phyloP scores from a whole-genome alignment of 1,284 basidiomycete species.

The Albatrellus sp. region DNA sequence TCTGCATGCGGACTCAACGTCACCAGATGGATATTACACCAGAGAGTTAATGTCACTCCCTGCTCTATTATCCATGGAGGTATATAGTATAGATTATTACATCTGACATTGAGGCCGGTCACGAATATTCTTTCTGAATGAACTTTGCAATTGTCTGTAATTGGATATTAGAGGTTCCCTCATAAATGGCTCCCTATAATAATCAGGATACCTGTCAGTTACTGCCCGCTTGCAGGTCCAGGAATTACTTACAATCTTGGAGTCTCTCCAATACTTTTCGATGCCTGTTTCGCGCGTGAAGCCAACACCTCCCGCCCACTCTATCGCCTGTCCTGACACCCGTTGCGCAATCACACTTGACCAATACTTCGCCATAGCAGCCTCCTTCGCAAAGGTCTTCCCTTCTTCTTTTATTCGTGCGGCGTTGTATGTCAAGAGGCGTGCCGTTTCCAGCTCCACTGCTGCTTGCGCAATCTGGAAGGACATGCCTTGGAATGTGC shows the following conservation, averaged over 20 bases:
- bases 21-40: constrained; percentile 4
- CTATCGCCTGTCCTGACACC: constrained; percentile 84
- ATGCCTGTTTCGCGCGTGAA: constrained; percentile 93
- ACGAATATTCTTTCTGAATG: constrained; percentile 70
- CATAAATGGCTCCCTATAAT: constrained; percentile 78
- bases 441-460: constrained; percentile 85
- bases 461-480: constrained; percentile 90
- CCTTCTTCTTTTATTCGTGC: constrained; percentile 91
- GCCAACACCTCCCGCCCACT: constrained; percentile 94
- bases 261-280: constrained; percentile 92
- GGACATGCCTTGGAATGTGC: constrained; percentile 90
- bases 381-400: constrained; percentile 79
- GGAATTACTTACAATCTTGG: constrained; percentile 68
- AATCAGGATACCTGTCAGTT: background rate
- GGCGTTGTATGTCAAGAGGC: constrained; percentile 92
- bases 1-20: constrained; percentile 32
- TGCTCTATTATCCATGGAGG: background rate
- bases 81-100: background rate
- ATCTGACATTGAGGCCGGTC: background rate
- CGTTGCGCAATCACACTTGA: constrained; percentile 82
- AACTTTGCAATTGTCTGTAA: constrained; percentile 93
- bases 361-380: constrained; percentile 94
- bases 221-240: background rate
- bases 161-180: constrained; percentile 95
- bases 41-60: background rate